These are phyloP conservation scores for Paramecium tetraurelia DNA, from an alignment of 73 alveolate genomes.

Conservation along the genomic window DNA sequence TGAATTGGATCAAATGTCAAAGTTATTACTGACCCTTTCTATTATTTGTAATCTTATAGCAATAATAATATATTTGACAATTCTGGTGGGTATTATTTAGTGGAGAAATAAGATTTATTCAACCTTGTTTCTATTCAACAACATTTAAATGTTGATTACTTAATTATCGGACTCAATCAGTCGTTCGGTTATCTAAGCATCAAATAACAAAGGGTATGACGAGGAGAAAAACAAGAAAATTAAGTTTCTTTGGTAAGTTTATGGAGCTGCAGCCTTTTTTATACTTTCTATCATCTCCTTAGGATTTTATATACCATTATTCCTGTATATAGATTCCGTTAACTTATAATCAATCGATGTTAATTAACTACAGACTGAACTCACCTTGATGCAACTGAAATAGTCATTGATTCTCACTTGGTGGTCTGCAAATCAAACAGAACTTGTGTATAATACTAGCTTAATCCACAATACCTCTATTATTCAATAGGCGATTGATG, in stretches of 20 bases:
- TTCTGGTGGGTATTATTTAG: not conserved
- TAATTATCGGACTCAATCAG: not conserved
- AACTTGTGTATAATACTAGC: not conserved
- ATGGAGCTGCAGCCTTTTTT: not conserved
- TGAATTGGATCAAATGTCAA: not conserved
- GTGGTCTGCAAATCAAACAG: not conserved
- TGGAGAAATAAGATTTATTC: not conserved
- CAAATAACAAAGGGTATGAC: not conserved
- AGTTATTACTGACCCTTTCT: not conserved
- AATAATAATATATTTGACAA: not conserved
- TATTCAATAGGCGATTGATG: not conserved
- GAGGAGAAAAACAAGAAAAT: not conserved
- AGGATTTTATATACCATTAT: not conserved
- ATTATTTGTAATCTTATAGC: not conserved
- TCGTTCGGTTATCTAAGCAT: not conserved
- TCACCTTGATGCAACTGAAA: not conserved
- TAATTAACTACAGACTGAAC: not conserved
- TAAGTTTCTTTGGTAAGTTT: not conserved
- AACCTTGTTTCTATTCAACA: not conserved
- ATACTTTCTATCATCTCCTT: not conserved
- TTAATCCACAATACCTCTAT: not conserved
- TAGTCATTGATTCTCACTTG: not conserved
- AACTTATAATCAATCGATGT: not conserved
- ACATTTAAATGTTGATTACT: not conserved
- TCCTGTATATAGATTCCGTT: not conserved